Base-by-base conservation (phyloP, 2,329 filamentous ascomycete species). In the Nothophoma quercina region DNA sequence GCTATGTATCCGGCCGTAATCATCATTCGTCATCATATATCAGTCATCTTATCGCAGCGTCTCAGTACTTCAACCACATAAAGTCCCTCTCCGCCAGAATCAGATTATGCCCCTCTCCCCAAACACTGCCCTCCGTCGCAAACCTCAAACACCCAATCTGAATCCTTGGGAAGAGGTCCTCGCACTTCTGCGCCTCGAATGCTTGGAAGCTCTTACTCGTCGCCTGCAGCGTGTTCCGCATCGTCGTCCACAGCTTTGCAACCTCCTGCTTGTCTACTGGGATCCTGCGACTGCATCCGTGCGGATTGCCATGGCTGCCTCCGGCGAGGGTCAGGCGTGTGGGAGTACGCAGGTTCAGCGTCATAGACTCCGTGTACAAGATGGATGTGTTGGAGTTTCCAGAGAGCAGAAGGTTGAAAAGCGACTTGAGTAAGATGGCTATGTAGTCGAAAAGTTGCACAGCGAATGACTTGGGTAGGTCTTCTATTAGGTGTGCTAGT, bases 381-480 rank as follows among this genome's bases (percentile, higher is more conserved):
- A 69, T 45, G 13, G 55, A 60, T 44, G 67, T 67, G 13, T 42
- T 38, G 1, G 60, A 34, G 18, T 67, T 57, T 4, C 62, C 65
- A 10, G 58, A 34, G 5, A 55, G 57, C 7, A 69, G 57, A 2
- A 71, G 54, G 15, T 62, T 65, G 5, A 66, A 66, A 0, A 70
- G 47, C 1, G 65, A 60, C 42, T 68, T 69, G 16, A 71, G 56
- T 9, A 71, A 53, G 16, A 70, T 69, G 3, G 67, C 64, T 33
- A 69, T 63, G 52, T 71, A 71, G 33, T 70, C 64, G 50, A 71
- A 71, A 3, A 71, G 50, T 26, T 69, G 65, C 28, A 57, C 56
- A 1, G 67, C 68, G 36, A 71, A 70, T 34, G 60, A 66, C 18
- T 64, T 47, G 1, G 64, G 60, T 5, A 59, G 53, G 36, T 70